Base-by-base conservation (phyloP, 2,329 filamentous ascomycete species). In the Fusarium chaquense region DNA sequence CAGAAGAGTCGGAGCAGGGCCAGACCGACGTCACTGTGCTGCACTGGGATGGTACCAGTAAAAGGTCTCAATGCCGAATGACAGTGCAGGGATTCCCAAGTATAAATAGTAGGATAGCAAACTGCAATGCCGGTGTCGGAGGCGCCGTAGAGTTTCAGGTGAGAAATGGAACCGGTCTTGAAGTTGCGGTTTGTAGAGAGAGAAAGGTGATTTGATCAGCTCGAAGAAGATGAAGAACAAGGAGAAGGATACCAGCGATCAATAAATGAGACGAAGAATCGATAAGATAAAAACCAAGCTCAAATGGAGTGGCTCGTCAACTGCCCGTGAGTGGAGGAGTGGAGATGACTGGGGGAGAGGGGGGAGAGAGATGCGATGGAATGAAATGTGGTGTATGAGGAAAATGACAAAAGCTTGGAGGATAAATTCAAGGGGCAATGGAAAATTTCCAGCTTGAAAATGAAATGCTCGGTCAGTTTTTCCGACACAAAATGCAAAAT, bases 11-110 rank as follows among this genome's bases (percentile, higher is more conserved):
- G 43, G 49, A 49, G 24, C 51, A 67, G 44, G 52, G 46, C 49
- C 58, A 64, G 46, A 56, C 35, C 63, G 67, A 70, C 67, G 67
- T 70, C 67, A 70, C 67, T 57, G 47, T 44, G 44, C 61, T 35
- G 33, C 33, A 35, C 33, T 35, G 15, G 33, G 33, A 35, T 35
- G 16, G 16, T 35, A 8, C 15, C 15, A 35, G 16, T 35, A 35
- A 58, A 56, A 65, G 52, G 62, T 67, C 58, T 60, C 65, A 59
- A 62, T 67, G 54, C 53, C 62, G 47, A 59, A 70, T 68, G 54
- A 54, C 58, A 70, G 58, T 38, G 51, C 44, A 70, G 51, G 63
- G 67, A 62, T 64, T 52, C 46, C 50, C 35, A 61, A 61, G 63
- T 66, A 44, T 43, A 52, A 63, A 58, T 24, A 51, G 24, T 33